phyloP scores from a whole-genome alignment of 2,329 filamentous ascomycete genomes.

The Bipolaris bicolor region DNA sequence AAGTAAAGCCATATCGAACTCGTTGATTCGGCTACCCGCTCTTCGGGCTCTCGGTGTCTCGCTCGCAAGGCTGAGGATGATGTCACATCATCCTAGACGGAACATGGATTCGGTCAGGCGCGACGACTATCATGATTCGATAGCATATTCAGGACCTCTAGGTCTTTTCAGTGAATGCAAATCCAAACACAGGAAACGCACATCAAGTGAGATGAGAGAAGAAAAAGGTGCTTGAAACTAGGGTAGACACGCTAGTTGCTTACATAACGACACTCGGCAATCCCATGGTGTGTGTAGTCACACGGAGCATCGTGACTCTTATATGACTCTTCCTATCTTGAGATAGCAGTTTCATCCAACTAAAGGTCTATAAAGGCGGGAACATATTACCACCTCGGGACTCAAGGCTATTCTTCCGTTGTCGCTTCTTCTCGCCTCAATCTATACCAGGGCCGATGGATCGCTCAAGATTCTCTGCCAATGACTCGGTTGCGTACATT shows the following conservation, averaged over 20 bases:
- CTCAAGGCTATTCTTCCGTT: too few relatives aligned
- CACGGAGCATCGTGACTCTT: not conserved
- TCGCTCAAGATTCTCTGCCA: conserved; percentile 30
- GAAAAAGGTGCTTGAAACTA: not conserved
- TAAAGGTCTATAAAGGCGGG: too few relatives aligned
- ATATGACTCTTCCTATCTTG: not conserved
- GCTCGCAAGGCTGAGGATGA: not conserved
- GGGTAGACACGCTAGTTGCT: not conserved
- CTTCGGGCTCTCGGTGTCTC: conserved; percentile 11
- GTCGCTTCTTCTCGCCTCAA: too few relatives aligned
- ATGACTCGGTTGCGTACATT: conserved; percentile 38
- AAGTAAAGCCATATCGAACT: not conserved
- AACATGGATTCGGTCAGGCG: not conserved
- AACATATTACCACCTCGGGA: too few relatives aligned
- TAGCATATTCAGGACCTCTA: too few relatives aligned
- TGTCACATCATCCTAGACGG: not conserved
- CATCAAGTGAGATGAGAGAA: not conserved
- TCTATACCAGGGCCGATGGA: conserved; percentile 18
- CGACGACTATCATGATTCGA: too few relatives aligned
- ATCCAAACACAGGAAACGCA: too few relatives aligned
- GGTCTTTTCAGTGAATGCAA: too few relatives aligned
- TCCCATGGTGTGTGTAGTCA: not conserved
- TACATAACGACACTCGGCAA: conserved; percentile 3
- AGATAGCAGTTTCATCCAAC: not conserved
- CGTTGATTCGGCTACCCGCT: conserved; percentile 1